Evolutionary conservation across 176 grass and related monocot species (phyloP).

Genomic region (Pontederia paniculata): DNA sequence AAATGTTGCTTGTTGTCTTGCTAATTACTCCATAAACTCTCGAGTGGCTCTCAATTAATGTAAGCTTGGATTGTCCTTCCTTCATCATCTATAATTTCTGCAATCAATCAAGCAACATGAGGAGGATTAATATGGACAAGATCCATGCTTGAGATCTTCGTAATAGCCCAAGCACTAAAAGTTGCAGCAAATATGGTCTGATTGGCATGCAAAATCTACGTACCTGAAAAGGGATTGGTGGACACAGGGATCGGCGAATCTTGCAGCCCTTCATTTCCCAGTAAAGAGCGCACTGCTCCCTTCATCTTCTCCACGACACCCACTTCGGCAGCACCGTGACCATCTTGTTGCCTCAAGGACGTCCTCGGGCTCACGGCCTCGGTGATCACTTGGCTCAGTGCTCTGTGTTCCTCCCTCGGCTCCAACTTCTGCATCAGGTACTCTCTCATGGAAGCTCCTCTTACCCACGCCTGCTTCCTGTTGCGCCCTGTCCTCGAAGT

Average conservation of each 20-base stretch:
- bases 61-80: too few species aligned
- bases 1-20: too few species aligned
- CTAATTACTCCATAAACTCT: too few species aligned
- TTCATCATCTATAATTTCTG: too few species aligned
- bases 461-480: slow-evolving; percentile 23
- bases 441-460: slow-evolving; percentile 37
- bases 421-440: slow-evolving; percentile 61
- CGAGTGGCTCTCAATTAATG: too few species aligned
- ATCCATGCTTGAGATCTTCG: too few species aligned
- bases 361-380: neutral
- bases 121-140: too few species aligned
- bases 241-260: neutral
- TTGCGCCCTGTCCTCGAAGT: neutral
- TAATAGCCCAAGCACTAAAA: too few species aligned
- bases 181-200: too few species aligned
- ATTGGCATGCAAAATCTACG: too few species aligned
- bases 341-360: neutral
- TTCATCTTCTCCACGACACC: neutral
- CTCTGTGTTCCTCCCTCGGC: slow-evolving; percentile 54
- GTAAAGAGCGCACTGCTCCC: neutral
- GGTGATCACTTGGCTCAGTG: slow-evolving; percentile 29
- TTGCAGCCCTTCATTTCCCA: neutral
- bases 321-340: neutral
- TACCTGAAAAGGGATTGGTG: neutral
- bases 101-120: too few species aligned